Conservation (phyloP, 2,329 filamentous ascomycete genomes). For the Penicillium crustosum region DNA sequence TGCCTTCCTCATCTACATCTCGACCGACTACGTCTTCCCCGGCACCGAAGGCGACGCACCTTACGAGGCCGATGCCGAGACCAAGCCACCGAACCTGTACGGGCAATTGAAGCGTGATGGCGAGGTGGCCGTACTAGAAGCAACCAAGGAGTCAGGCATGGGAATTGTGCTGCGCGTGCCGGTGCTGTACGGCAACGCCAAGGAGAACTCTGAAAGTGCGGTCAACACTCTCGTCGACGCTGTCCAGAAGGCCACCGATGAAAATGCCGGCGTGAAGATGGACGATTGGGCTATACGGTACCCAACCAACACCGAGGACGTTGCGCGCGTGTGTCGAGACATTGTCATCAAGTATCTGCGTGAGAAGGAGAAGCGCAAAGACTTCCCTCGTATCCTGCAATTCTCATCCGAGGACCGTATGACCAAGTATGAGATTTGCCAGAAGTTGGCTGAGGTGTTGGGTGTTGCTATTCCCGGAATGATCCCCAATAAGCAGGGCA, state of each 20-base stretch:
- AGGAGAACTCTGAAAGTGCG: slow-evolving; percentile 72
- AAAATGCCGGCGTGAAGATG: slow-evolving; percentile 65
- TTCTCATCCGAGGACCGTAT: slow-evolving; percentile 83
- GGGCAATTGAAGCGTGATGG: slow-evolving; percentile 72
- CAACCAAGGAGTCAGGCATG: slow-evolving; percentile 53
- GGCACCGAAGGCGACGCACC: slow-evolving; percentile 80
- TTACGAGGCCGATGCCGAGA: slow-evolving; percentile 65
- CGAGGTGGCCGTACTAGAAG: slow-evolving; percentile 67
- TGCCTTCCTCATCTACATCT: slow-evolving; percentile 59
- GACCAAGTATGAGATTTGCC: slow-evolving; percentile 88
- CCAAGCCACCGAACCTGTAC: slow-evolving; percentile 76
- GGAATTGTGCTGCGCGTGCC: slow-evolving; percentile 77
- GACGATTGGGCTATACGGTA: slow-evolving; percentile 84
- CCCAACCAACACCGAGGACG: slow-evolving; percentile 86
- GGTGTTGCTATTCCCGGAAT: slow-evolving; percentile 69
- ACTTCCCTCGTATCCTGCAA: slow-evolving; percentile 71
- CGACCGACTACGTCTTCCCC: slow-evolving; percentile 76
- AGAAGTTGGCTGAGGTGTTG: slow-evolving; percentile 75
- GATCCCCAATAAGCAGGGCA: slow-evolving; percentile 65
- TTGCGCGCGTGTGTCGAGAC: slow-evolving; percentile 75
- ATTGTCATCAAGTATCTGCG: slow-evolving; percentile 67
- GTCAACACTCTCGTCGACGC: slow-evolving; percentile 77
- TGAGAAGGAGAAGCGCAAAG: slow-evolving; percentile 48
- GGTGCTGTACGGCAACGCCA: slow-evolving; percentile 76
- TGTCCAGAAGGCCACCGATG: slow-evolving; percentile 70